These are phyloP conservation scores for Apostasia ramifera DNA, from an alignment of 106 monocot species.

Conservation along the genomic window DNA sequence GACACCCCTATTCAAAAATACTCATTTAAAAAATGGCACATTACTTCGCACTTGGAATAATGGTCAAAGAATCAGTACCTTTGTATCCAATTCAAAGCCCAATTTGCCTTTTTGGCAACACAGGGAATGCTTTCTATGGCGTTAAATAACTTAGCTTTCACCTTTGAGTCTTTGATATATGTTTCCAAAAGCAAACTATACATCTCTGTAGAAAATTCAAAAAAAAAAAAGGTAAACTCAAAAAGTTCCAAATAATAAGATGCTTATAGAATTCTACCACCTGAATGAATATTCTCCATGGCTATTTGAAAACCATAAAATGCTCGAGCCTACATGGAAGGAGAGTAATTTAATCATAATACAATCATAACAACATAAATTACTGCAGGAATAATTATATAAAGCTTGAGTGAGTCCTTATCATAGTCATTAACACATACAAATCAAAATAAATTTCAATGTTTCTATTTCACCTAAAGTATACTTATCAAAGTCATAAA, in stretches of 20 bases:
- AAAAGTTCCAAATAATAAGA: background rate
- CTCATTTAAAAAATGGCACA: background rate
- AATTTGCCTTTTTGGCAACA: constrained; percentile 28
- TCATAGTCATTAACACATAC: too few relatives aligned
- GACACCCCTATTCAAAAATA: too few relatives aligned
- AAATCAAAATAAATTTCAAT: too few relatives aligned
- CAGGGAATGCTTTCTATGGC: constrained; percentile 28
- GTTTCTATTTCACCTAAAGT: too few relatives aligned
- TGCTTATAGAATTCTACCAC: background rate
- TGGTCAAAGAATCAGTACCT: constrained; percentile 10
- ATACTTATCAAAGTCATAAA: too few relatives aligned
- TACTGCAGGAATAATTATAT: too few relatives aligned
- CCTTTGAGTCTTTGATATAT: constrained; percentile 25
- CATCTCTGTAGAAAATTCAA: constrained; percentile 18
- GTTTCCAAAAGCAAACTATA: constrained; percentile 35
- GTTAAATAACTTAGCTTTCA: constrained; percentile 25
- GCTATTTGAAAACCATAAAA: constrained; percentile 33
- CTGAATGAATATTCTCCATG: constrained; percentile 34
- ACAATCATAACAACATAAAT: too few relatives aligned
- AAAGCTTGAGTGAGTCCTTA: too few relatives aligned
- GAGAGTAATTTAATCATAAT: background rate
- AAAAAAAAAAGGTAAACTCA: background rate
- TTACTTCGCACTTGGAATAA: background rate
- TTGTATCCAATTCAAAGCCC: constrained; percentile 30
- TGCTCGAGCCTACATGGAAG: constrained; percentile 23